Evolutionary conservation across 371 early-diverging fungal genomes (phyloP).

Genomic region (Mucor indicus): DNA sequence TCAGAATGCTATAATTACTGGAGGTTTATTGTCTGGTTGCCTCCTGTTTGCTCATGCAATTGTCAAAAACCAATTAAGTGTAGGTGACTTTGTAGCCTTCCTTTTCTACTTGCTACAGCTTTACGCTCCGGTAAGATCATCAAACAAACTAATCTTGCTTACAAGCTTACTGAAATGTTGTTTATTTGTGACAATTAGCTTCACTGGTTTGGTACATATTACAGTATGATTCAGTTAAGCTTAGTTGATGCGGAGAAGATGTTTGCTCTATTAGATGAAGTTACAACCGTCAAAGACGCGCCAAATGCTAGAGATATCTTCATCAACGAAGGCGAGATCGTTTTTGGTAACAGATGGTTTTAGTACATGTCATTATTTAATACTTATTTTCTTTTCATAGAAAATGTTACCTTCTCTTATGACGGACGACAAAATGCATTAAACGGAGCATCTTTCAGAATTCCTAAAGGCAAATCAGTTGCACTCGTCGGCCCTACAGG

Average conservation of each 20-base stretch:
- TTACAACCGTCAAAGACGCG: slow-evolving; percentile 64
- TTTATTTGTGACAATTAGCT: no score
- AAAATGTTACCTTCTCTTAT: slow-evolving; percentile 83
- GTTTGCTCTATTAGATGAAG: slow-evolving; percentile 79
- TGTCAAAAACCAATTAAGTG: slow-evolving; percentile 61
- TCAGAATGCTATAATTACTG: slow-evolving; percentile 82
- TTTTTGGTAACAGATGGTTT: no score
- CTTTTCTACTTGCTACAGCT: slow-evolving; percentile 81
- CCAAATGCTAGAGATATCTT: slow-evolving; percentile 48
- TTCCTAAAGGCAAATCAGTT: slow-evolving; percentile 78
- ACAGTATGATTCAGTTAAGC: slow-evolving; percentile 70
- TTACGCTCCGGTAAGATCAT: slow-evolving; percentile 60
- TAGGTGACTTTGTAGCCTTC: slow-evolving; percentile 89
- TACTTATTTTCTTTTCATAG: no score
- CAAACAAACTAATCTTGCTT: no score
- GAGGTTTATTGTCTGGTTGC: slow-evolving; percentile 75
- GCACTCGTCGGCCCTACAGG: slow-evolving; percentile 93
- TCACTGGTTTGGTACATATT: slow-evolving; percentile 49
- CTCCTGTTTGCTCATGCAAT: slow-evolving; percentile 81
- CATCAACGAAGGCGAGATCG: no score
- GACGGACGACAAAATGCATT: slow-evolving; percentile 63
- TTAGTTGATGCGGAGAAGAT: slow-evolving; percentile 95
- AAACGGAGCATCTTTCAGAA: slow-evolving; percentile 74
- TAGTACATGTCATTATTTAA: slow-evolving; percentile 69
- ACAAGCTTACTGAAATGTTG: no score